Base-by-base conservation (phyloP, 306 rosid genomes). In the Cercis canadensis region DNA sequence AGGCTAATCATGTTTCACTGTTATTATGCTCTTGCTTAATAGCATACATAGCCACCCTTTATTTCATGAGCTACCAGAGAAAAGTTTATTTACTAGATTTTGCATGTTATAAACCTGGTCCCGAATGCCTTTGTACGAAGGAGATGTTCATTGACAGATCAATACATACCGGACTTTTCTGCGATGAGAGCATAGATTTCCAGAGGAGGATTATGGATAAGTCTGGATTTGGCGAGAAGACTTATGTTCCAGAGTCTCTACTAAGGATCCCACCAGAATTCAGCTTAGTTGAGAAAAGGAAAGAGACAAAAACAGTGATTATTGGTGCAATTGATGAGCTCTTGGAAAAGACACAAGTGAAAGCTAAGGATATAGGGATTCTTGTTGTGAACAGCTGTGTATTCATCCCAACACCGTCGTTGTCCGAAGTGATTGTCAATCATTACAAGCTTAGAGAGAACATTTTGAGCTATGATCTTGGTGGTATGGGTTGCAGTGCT, bases 121-220 rank as follows among this genome's bases (percentile, higher is more conserved):
- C 39, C 5, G 86, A 11, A 0, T 63, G 86, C 18, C 90, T 62
- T 0, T 90, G 96, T 81, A 85, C 81, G 0, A 29, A 78, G 67
- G 86, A 84, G 62, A 75, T 8, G 50, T 93, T 90, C 88, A 78
- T 93, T 55, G 75, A 86, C 5, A 78, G 85, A 65, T 90, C 98
- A 0, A 37, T 2, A 5, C 19, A 49, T 0, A 83, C 92, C 8
- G 96, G 96, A 0, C 62, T 65, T 10, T 94, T 94, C 72, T 45
- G 90, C 0, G 84, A 89, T 8, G 89, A 94, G 65, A 90, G 87
- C 65, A 57, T 90, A 57, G 87, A 80, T 5, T 94, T 90, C 44
- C 98, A 94, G 63, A 87, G 86, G 78, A 93, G 84, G 88, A 90
- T 94, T 18, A 44, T 90, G 4, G 96, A 94, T 45, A 65, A 96